Evolutionary conservation across 1,284 basidiomycete genomes (phyloP).

Genomic region (Moesziomyces antarcticus): DNA sequence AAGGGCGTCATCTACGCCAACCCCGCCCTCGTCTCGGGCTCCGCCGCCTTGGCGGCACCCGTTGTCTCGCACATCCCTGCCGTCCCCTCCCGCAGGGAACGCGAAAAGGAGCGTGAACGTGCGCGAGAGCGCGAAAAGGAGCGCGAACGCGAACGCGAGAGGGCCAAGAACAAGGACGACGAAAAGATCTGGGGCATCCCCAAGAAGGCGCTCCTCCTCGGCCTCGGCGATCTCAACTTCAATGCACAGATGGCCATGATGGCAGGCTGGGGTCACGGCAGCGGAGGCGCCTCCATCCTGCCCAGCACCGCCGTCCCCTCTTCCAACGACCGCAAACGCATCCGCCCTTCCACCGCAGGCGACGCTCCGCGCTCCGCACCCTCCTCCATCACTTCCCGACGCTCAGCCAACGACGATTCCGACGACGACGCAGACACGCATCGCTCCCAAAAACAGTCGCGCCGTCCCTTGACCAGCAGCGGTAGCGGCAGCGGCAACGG

Average conservation of each 20-base stretch:
- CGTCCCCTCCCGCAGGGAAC: slow-evolving; percentile 41
- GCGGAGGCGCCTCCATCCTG: slow-evolving; percentile 40
- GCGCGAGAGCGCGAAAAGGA: slow-evolving; percentile 46
- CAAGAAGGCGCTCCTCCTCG: slow-evolving; percentile 59
- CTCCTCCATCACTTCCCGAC: slow-evolving; percentile 17
- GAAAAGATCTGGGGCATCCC: slow-evolving; percentile 63
- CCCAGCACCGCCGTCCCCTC: slow-evolving; percentile 17
- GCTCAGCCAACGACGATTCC: slow-evolving; percentile 12
- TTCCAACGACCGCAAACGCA: slow-evolving; percentile 27
- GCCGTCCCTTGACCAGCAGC: slow-evolving; percentile 6
- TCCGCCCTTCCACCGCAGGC: slow-evolving; percentile 13
- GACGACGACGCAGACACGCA: slow-evolving; percentile 9
- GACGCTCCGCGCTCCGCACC: slow-evolving; percentile 14
- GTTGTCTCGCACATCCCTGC: slow-evolving; percentile 52
- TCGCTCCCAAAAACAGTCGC: neutral
- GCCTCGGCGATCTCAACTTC: slow-evolving; percentile 60
- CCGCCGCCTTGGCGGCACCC: slow-evolving; percentile 22
- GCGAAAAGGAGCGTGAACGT: slow-evolving; percentile 48
- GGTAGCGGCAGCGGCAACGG: neutral
- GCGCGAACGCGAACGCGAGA: slow-evolving; percentile 39
- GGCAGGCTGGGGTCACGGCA: slow-evolving; percentile 61
- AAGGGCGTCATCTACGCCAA: slow-evolving; percentile 37
- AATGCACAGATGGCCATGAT: slow-evolving; percentile 62
- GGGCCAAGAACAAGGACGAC: slow-evolving; percentile 42
- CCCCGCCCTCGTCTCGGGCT: slow-evolving; percentile 3